Evolutionary conservation across 495 filamentous ascomycete genomes (phyloP).

Genomic region (Hypomontagnella monticulosa): DNA sequence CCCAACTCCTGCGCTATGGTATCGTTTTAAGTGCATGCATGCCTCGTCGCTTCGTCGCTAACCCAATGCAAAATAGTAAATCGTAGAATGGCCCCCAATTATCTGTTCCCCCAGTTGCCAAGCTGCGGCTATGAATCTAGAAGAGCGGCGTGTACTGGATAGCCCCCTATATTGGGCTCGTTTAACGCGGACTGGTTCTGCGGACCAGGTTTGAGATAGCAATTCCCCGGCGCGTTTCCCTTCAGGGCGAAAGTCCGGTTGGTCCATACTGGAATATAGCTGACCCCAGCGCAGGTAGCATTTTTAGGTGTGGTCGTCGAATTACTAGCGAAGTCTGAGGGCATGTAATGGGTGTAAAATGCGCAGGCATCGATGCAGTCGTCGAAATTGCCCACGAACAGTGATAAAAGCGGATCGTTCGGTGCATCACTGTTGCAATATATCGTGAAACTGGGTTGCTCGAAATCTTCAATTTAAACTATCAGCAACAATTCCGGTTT

Average conservation of each 20-base stretch:
- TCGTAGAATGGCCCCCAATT: conserved; percentile 2
- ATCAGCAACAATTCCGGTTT: conserved; percentile 5
- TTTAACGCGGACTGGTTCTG: conserved; percentile 46
- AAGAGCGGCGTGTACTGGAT: conserved; percentile 43
- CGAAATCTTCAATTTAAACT: conserved; percentile 42
- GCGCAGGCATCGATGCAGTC: conserved; percentile 61
- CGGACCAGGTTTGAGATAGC: conserved; percentile 56
- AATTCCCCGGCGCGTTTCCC: conserved; percentile 53
- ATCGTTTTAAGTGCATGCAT: conserved; percentile 23
- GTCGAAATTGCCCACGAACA: conserved; percentile 54
- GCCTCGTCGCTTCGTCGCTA: conserved; percentile 8
- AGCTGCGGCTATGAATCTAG: conserved; percentile 10
- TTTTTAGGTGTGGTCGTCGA: conserved; percentile 37
- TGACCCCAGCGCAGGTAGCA: conserved; percentile 52
- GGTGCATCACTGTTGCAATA: conserved; percentile 54
- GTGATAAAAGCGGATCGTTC: conserved; percentile 41
- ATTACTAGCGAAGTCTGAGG: conserved; percentile 37
- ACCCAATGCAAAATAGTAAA: conserved; percentile 19
- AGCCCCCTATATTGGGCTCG: conserved; percentile 36
- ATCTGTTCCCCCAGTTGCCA: not conserved
- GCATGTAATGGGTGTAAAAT: conserved; percentile 50
- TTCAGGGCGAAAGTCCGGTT: conserved; percentile 43
- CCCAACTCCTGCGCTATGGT: conserved; percentile 35
- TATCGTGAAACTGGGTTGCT: conserved; percentile 46
- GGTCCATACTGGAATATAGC: conserved; percentile 57